phyloP scores from a whole-genome alignment of 352 stramenopile species.

The Phytophthora chlamydospora region DNA sequence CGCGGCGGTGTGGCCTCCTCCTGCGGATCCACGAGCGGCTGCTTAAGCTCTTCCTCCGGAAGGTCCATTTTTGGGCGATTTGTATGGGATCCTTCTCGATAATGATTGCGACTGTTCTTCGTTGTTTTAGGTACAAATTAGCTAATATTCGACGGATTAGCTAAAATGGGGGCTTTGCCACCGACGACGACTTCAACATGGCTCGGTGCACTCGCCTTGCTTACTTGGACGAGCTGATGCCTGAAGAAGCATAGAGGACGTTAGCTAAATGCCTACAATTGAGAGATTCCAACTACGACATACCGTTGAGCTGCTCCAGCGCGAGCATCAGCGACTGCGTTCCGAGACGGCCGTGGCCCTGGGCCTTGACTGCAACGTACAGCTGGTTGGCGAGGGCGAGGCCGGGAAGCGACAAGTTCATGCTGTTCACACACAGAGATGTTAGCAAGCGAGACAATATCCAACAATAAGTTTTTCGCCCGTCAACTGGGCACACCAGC shows the following conservation, averaged over 20 bases:
- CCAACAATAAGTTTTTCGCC: too few species aligned
- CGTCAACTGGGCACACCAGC: background rate
- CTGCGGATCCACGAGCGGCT: conserved; percentile 59
- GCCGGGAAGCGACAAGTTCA: conserved; percentile 88
- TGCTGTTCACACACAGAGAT: conserved; percentile 39
- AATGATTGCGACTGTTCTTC: conserved; percentile 38
- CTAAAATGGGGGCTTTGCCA: conserved; percentile 5
- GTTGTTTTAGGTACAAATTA: conserved; percentile 33
- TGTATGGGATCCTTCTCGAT: conserved; percentile 22
- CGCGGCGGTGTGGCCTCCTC: conserved; percentile 12
- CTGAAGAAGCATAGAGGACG: background rate
- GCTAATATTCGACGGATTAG: conserved; percentile 27
- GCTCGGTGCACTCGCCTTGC: background rate
- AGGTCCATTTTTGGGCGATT: conserved; percentile 59
- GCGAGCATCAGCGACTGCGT: conserved; percentile 91
- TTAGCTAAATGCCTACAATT: background rate
- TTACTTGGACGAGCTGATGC: conserved; percentile 31
- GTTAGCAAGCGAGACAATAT: background rate
- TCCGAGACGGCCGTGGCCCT: conserved; percentile 79
- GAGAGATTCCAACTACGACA: background rate
- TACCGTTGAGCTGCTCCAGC: conserved; percentile 86
- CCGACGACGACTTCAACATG: conserved; percentile 30
- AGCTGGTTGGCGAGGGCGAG: conserved; percentile 89
- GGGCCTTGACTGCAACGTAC: conserved; percentile 87
- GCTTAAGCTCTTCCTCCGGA: conserved; percentile 76